Base-by-base conservation (phyloP, 2,329 filamentous ascomycete genomes). In the Hymenoscyphus infarciens region DNA sequence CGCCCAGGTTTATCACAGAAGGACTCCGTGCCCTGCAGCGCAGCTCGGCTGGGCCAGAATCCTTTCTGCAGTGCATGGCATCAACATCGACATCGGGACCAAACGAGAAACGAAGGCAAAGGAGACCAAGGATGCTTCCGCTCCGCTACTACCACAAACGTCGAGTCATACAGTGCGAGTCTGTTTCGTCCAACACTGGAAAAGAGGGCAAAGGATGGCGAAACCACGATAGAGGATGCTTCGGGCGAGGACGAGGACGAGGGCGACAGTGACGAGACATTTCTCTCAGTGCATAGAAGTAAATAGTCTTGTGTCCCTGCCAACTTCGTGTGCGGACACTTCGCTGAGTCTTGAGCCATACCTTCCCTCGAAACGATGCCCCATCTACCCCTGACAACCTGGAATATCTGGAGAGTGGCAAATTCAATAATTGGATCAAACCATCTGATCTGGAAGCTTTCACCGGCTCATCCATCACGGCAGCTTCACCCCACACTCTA, bases 111-210 rank as follows among this genome's bases (percentile, higher is more conserved):
- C 56, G 33, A 33, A 31, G 35, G 35, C 59, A 59, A 25, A 45
- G 27, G 45, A 38, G 22, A 42, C 38, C 67, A 60, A 63, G 61
- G 63, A 59, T 63, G 57, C 27, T 64, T 49, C 63, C 60, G 61
- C 61, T 61, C 52, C 57, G 57, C 53, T 61, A 59, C 66, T 65
- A 62, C 60, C 59, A 33, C 60, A 66, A 64, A 68, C 60, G 33
- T 64, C 60, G 63, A 67, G 66, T 69, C 63, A 65, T 63, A 61
- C 57, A 61, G 64, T 42, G 59, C 62, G 61, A 60, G 39, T 53
- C 42, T 55, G 6, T 54, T 31, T 52, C n/a, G 39, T 22, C 45
- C 22, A 16, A 33, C 25, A 8, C n/a, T 33, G 2, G 45, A n/a
- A 45, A 49, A 49, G n/a, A 19, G 19, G 42, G 42, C 42, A 49